Conservation (phyloP, 495 filamentous ascomycete genomes). For the Aspergillus panamensis region DNA sequence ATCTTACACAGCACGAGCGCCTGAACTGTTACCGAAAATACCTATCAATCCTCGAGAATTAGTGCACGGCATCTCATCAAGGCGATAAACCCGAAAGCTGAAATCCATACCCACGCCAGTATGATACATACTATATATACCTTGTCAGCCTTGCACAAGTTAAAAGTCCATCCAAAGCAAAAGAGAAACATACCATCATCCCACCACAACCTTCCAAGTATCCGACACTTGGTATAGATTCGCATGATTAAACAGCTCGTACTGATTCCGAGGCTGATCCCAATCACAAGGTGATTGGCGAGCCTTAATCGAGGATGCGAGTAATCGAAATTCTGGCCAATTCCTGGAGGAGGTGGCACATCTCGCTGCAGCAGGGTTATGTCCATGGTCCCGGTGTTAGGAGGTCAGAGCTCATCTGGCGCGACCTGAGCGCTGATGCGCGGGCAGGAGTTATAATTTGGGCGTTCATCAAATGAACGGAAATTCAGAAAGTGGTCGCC, state of each 20-base stretch:
- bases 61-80: not conserved
- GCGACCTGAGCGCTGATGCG: no score
- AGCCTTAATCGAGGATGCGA: conserved; percentile 21
- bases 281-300: conserved; percentile 11
- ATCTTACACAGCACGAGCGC: conserved; percentile 22
- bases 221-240: conserved; percentile 20
- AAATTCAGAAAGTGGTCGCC: no score
- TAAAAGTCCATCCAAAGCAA: not conserved
- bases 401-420: no score
- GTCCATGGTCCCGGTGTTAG: not conserved
- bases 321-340: conserved; percentile 15
- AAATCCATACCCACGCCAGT: conserved; percentile 24
- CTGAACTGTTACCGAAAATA: conserved; percentile 25
- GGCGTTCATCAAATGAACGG: no score
- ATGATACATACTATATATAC: conserved; percentile 22
- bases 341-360: not conserved
- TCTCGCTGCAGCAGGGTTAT: not conserved
- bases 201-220: conserved; percentile 27
- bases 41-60: conserved; percentile 6
- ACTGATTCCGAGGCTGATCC: conserved; percentile 17
- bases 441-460: no score
- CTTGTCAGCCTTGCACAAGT: not conserved
- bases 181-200: conserved; percentile 24
- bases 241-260: conserved; percentile 18
- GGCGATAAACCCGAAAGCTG: not conserved